Evolutionary conservation across 331 rosid genomes (phyloP).

Genomic region (Erythrophleum ivorense): DNA sequence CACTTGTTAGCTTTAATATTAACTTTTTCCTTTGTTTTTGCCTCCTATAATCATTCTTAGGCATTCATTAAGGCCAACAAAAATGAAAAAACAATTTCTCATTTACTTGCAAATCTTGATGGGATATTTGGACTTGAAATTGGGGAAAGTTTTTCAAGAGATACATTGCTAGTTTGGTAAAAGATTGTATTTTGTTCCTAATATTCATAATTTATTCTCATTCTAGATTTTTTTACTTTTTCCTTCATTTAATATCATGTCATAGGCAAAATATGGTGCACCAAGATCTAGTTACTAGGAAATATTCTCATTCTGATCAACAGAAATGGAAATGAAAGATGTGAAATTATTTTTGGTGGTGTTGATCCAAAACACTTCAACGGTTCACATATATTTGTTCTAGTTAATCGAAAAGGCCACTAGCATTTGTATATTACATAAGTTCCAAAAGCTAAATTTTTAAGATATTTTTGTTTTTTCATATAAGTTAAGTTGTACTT

Average conservation of each 20-base stretch:
- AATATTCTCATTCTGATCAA: constrained; percentile 30
- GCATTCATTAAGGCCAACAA: constrained; percentile 4
- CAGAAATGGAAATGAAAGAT: constrained; percentile 1
- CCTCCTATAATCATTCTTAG: background rate
- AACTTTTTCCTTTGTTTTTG: background rate
- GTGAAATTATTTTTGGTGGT: constrained; percentile 16
- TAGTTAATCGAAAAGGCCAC: constrained; percentile 1
- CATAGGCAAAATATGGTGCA: constrained; percentile 24
- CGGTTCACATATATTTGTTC: constrained; percentile 29
- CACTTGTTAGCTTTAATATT: background rate
- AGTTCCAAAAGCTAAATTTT: background rate
- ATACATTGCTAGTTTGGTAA: constrained; percentile 17
- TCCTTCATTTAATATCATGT: background rate
- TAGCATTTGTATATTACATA: constrained; percentile 18
- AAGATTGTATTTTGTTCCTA: background rate
- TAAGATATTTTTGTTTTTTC: background rate
- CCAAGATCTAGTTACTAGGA: constrained; percentile 18
- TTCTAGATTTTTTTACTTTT: background rate
- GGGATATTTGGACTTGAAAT: constrained; percentile 35
- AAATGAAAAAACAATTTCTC: background rate
- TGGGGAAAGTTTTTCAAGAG: constrained; percentile 4
- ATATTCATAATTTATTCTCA: background rate
- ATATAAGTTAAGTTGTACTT: background rate
- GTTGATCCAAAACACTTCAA: constrained; percentile 22
- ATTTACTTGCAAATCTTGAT: constrained; percentile 6